phyloP scores from a whole-genome alignment of 2,329 filamentous ascomycete genomes.

The Exophiala oligosperma region DNA sequence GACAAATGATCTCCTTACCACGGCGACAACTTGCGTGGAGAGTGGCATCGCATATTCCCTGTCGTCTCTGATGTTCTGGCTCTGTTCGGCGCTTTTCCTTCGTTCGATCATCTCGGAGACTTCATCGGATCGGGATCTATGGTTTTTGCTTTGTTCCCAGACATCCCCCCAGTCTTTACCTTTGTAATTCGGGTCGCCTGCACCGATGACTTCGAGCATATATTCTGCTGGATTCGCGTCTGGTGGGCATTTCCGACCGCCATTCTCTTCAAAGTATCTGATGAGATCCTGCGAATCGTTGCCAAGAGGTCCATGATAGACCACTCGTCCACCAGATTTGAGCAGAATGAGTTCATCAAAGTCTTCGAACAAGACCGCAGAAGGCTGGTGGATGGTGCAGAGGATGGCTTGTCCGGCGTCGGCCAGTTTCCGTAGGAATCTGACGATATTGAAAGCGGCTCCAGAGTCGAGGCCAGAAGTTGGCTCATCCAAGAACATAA shows the following conservation, averaged over 20 bases:
- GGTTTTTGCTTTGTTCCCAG: slow-evolving; percentile 58
- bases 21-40: slow-evolving; percentile 52
- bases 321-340: slow-evolving; percentile 73
- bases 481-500: slow-evolving; percentile 64
- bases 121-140: slow-evolving; percentile 48
- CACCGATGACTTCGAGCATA: slow-evolving; percentile 56
- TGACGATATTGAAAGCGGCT: slow-evolving; percentile 64
- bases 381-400: slow-evolving; percentile 89
- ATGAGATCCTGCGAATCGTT: slow-evolving; percentile 69
- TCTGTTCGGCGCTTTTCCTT: slow-evolving; percentile 42
- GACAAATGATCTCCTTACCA: slow-evolving; percentile 60
- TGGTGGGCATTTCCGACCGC: slow-evolving; percentile 58
- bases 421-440: slow-evolving; percentile 62
- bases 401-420: slow-evolving; percentile 81
- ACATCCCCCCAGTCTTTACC: slow-evolving; percentile 64
- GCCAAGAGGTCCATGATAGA: slow-evolving; percentile 87
- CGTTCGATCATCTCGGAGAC: slow-evolving; percentile 54
- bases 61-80: slow-evolving; percentile 49
- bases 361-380: slow-evolving; percentile 80
- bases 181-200: slow-evolving; percentile 60
- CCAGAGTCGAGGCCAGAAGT: slow-evolving; percentile 69
- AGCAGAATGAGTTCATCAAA: slow-evolving; percentile 82
- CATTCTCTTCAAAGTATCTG: slow-evolving; percentile 57
- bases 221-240: slow-evolving; percentile 56
- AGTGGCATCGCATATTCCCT: slow-evolving; percentile 65